Evolutionary conservation across 129 eudicot genomes (phyloP).

Genomic region (Tanacetum coccineum): DNA sequence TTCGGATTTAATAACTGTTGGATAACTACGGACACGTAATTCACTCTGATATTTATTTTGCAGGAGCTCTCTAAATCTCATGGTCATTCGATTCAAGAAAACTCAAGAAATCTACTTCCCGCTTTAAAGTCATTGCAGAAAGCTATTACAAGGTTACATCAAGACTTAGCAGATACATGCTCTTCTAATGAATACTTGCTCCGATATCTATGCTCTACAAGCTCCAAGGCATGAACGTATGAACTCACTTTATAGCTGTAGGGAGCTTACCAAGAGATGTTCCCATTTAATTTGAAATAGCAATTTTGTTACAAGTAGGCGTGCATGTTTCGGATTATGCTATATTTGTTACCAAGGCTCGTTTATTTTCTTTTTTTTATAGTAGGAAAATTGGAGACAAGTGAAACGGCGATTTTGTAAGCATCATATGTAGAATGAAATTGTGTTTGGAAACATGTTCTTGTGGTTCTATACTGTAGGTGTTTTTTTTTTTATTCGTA

Average conservation of each 20-base stretch:
- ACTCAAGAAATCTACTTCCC: slow-evolving; percentile 77
- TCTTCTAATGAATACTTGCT: slow-evolving; percentile 89
- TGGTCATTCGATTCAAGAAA: slow-evolving; percentile 79
- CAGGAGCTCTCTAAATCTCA: slow-evolving; percentile 87
- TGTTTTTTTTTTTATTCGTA: no score
- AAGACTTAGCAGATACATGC: slow-evolving; percentile 90
- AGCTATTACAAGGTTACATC: slow-evolving; percentile 78
- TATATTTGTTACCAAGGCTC: slow-evolving; percentile 7
- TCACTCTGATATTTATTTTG: not conserved
- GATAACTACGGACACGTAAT: not conserved
- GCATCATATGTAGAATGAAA: no score
- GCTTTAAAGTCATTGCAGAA: slow-evolving; percentile 90
- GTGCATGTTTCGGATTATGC: slow-evolving; percentile 15
- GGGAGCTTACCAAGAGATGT: not conserved
- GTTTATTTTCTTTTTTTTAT: not conserved
- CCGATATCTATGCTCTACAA: slow-evolving; percentile 72
- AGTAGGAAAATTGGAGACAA: no score
- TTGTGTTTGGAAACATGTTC: no score
- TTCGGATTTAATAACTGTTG: no score
- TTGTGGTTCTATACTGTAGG: no score
- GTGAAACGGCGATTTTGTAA: no score
- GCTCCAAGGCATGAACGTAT: slow-evolving; percentile 38
- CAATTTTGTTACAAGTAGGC: slow-evolving; percentile 27
- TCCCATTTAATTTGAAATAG: slow-evolving; percentile 4
- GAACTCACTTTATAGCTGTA: slow-evolving; percentile 4